These are phyloP conservation scores for Lepiota brunneoincarnata DNA, from an alignment of 768 basidiomycete genomes.

Conservation along the genomic window DNA sequence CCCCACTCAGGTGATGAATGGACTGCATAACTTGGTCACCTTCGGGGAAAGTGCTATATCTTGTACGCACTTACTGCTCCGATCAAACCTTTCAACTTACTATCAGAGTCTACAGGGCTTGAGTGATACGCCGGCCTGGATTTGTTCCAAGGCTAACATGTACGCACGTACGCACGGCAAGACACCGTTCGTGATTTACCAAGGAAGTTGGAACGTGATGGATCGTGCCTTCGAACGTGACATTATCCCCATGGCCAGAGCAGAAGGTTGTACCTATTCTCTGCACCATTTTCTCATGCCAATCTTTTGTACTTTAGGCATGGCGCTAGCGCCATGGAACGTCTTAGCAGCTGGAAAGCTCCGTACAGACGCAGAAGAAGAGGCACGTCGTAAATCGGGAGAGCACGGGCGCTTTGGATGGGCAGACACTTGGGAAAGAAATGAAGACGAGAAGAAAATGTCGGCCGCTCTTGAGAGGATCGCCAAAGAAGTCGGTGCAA, in stretches of 20 bases:
- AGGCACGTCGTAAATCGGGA: constrained; percentile 17
- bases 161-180: constrained; percentile 43
- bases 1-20: constrained; percentile 33
- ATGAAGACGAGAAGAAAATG: constrained; percentile 28
- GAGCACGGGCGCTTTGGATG: constrained; percentile 22
- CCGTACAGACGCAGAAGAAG: constrained; percentile 42
- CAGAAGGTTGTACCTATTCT: constrained; percentile 29
- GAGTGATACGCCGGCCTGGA: constrained; percentile 40
- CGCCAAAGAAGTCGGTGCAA: constrained; percentile 32
- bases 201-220: constrained; percentile 39
- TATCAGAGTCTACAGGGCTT: constrained; percentile 21
- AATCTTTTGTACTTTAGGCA: constrained; percentile 26
- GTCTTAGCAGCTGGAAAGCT: constrained; percentile 36
- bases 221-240: constrained; percentile 45
- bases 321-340: constrained; percentile 24
- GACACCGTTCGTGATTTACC: constrained; percentile 49
- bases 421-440: constrained; percentile 29
- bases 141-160: constrained; percentile 42
- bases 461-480: constrained; percentile 35
- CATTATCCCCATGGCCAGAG: constrained; percentile 40
- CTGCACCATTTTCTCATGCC: constrained; percentile 24
- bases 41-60: constrained; percentile 51
- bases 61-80: constrained; percentile 16
- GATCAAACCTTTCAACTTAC: neutral
- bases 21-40: constrained; percentile 47